Evolutionary conservation across 192 early-diverging fungal species (phyloP).

Genomic region (Entomortierella chlamydospora): DNA sequence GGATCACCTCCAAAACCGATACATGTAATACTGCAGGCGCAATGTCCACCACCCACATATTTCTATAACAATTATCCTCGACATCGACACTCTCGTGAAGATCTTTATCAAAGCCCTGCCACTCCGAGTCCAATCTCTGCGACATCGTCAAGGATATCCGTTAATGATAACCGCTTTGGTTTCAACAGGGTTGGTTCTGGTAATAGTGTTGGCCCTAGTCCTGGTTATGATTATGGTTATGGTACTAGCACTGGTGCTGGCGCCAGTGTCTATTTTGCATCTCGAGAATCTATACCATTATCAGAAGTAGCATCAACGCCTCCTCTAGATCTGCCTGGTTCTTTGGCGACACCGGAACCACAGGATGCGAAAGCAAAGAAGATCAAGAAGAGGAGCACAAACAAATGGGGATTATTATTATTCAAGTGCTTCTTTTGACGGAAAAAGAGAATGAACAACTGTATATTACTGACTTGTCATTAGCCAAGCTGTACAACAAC

Average conservation of each 20-base stretch:
- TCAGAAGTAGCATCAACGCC: background rate
- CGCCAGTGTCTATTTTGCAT: background rate
- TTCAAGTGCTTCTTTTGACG: constrained; percentile 14
- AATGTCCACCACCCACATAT: background rate
- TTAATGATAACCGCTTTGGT: too few relatives aligned
- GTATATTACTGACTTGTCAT: too few relatives aligned
- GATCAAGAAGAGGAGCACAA: background rate
- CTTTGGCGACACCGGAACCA: background rate
- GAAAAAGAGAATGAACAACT: constrained; percentile 12
- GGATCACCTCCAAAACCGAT: background rate
- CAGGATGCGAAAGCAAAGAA: background rate
- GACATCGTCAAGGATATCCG: background rate
- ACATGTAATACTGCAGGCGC: background rate
- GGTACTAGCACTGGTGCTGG: background rate
- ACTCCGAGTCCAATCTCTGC: background rate
- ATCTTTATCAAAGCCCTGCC: background rate
- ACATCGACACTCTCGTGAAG: background rate
- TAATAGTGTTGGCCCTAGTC: too few relatives aligned
- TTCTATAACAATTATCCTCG: background rate
- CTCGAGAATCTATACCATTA: background rate
- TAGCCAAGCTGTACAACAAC: too few relatives aligned
- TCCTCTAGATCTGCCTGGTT: background rate
- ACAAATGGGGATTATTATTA: constrained; percentile 4
- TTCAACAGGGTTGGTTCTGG: too few relatives aligned
- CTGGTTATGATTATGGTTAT: background rate